Conservation (phyloP, 345 rosid species). For the Balakata baccata region DNA sequence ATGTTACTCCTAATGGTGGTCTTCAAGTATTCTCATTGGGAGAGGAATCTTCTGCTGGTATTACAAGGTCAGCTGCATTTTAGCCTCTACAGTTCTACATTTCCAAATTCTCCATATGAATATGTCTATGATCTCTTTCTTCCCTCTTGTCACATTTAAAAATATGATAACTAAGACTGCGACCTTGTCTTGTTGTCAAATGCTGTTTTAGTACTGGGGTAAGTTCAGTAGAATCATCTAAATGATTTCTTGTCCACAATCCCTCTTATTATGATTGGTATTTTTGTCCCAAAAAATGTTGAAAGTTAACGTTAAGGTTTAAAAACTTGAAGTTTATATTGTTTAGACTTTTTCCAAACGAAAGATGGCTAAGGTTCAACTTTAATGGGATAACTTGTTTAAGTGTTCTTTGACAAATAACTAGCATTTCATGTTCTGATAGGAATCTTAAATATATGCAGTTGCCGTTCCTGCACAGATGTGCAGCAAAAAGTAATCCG, state of each 20-base stretch:
- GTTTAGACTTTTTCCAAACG: neutral
- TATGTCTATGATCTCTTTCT: neutral
- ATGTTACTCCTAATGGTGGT: neutral
- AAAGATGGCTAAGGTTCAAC: neutral
- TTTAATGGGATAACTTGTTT: neutral
- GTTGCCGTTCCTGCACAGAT: neutral
- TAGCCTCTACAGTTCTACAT: neutral
- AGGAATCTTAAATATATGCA: neutral
- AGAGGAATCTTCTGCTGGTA: neutral
- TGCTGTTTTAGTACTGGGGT: neutral
- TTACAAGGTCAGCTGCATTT: constrained; percentile 14
- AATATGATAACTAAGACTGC: neutral
- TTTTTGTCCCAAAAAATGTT: neutral
- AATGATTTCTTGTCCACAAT: neutral
- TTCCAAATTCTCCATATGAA: neutral
- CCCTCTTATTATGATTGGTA: neutral
- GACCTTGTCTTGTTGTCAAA: neutral
- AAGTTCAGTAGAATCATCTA: neutral
- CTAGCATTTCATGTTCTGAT: neutral
- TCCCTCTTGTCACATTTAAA: neutral
- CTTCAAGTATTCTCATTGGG: neutral
- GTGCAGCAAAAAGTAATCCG: too few relatives aligned
- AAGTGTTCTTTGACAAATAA: neutral
- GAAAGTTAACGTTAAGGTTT: neutral
- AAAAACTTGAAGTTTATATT: neutral